Base-by-base conservation (phyloP, 2,329 filamentous ascomycete species). In the Apiospora malaysiana region DNA sequence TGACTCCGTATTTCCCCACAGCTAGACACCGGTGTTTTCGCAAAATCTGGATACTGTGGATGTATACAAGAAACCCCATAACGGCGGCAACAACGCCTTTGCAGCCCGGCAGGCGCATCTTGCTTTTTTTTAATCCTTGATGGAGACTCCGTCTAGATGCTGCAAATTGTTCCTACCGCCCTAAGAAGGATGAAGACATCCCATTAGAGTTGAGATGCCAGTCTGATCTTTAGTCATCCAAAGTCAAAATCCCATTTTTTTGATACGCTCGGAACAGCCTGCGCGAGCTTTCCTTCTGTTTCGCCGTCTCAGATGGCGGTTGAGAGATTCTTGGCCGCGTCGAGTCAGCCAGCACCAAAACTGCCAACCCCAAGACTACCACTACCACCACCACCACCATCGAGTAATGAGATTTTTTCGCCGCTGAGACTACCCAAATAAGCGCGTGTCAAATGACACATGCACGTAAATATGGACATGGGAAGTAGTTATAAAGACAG, bases 261-360 rank as follows among this genome's bases (percentile, higher is more conserved):
- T 27, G 32, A 63, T 63, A 63, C 27, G 27, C 3, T 12, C 56
- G 56, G 56, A 63, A 63, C 56, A 63, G 16, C 32, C n/a, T 4
- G 51, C 27, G 27, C 32, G 8, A 37, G 27, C 25, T 37, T 56
- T n/a, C 8, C 32, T 63, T 37, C 56, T 63, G 56, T 63, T 32
- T 63, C 56, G 40, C 56, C 40, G 56, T 63, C 56, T 63, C 56
- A 63, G 32, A 56, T 40, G 56, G 56, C 56, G 32, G 56, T 63
- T 63, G 56, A 63, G 32, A 12, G n/a, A 37, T 40, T 63, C 56
- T 63, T 63, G 32, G 56, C 56, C 37, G 14, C 2, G n/a, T n/a
- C 56, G 56, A 63, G 56, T 63, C 56, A 63, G 56, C 32, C 27
- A 63, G 2, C 27, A 23, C 56, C 27, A 10, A 40, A 63, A 21